These are phyloP conservation scores for Mucor piriformis DNA, from an alignment of 371 early-diverging fungal genomes.

Conservation along the genomic window DNA sequence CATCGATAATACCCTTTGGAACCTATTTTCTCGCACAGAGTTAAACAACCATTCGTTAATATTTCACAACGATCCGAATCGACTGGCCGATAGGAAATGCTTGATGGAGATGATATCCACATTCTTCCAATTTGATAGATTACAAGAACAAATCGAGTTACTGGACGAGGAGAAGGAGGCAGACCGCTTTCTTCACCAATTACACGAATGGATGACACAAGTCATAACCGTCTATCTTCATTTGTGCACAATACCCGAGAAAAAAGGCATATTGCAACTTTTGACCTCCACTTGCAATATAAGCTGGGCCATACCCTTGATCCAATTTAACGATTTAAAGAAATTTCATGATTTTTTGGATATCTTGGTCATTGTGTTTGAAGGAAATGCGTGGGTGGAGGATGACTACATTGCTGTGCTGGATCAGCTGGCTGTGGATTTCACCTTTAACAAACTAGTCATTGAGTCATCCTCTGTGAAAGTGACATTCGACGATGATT, in stretches of 20 bases:
- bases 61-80: constrained; percentile 14
- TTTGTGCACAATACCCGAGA: constrained; percentile 3
- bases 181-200: neutral
- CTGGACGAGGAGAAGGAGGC: neutral
- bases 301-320: constrained; percentile 59
- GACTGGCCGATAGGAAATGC: constrained; percentile 12
- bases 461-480: neutral
- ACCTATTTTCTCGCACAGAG: constrained; percentile 15
- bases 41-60: constrained; percentile 8
- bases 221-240: constrained; percentile 12
- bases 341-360: constrained; percentile 32
- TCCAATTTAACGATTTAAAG: constrained; percentile 45
- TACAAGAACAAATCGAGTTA: neutral
- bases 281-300: constrained; percentile 43
- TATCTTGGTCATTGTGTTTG: constrained; percentile 33
- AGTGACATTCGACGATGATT: neutral
- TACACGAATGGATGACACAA: constrained; percentile 23
- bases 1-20: constrained; percentile 47
- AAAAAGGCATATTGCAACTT: constrained; percentile 45
- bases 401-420: constrained; percentile 63
- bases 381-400: constrained; percentile 47
- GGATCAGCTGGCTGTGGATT: constrained; percentile 63
- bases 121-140: constrained; percentile 11
- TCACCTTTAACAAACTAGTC: constrained; percentile 15
- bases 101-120: constrained; percentile 8